Percentiles rank a stretch among this genome's conserved stretches.
Evolutionary conservation across 306 rosid genomes (phyloP).

Genomic region (Dryas octopetala): DNA sequence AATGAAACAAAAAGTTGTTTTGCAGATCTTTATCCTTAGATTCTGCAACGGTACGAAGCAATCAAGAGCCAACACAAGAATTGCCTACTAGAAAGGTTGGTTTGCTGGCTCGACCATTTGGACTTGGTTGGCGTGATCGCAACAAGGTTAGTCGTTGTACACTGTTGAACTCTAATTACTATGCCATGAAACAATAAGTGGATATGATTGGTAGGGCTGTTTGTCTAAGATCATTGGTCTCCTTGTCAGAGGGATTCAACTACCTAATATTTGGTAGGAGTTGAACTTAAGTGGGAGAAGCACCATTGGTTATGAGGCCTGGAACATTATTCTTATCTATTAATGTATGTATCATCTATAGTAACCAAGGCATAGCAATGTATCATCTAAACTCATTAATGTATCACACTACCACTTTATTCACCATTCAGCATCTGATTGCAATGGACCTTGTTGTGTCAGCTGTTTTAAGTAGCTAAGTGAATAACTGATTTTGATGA

Average conservation of each 20-base stretch:
- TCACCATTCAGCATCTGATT: no score
- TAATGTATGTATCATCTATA: background rate
- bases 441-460: no score
- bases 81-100: constrained; percentile 64
- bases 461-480: no score
- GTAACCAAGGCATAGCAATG: background rate
- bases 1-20: constrained; percentile 22
- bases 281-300: background rate
- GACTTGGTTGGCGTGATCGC: constrained; percentile 90
- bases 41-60: constrained; percentile 44
- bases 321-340: background rate
- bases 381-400: no score
- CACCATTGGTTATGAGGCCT: background rate
- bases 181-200: background rate
- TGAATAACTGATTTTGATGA: no score
- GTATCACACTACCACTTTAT: no score
- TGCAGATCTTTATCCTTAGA: constrained; percentile 66
- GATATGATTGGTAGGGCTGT: background rate
- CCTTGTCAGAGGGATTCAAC: background rate
- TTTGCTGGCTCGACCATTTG: constrained; percentile 93
- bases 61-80: constrained; percentile 63
- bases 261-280: constrained; percentile 4
- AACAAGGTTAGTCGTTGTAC: constrained; percentile 66
- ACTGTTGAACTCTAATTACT: background rate
- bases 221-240: background rate